Evolutionary conservation across 305 asterid genomes (phyloP), one percentile per base, ranked within the genome.

Genomic region (Ajuga reptans): DNA sequence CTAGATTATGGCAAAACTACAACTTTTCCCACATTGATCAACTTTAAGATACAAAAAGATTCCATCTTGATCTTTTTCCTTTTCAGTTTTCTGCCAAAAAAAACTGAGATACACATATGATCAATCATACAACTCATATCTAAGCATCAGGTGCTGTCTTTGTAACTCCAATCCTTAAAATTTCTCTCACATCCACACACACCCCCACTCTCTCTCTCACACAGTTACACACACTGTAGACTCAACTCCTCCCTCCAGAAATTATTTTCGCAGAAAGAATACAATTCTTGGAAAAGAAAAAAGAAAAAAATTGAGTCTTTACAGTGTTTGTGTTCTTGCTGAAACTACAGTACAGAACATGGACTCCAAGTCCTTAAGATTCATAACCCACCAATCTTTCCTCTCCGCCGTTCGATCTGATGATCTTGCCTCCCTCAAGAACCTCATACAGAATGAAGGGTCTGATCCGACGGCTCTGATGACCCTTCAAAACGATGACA

Each of bases 321-420:
- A 58, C 62, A 27, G 52, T 47, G 52, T 47, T 5, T 57, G 24
- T 15, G 79, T 66, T 73, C 55, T 69, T 54, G 77, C 70, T 79
- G 68, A 56, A 34, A 39, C 46, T 31, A 14, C 72, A 71, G 75
- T 57, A 6, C 16, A 66, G 45, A 68, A 58, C 54, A 89, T 89
- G 96, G 98, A 91, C 82, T 76, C 93, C 46, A 87, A 74, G 75
- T 86, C 95, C 60, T 72, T 90, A 42, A 78, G 96, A 59, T 84
- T 91, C 85, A 82, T 93, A 75, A 71, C 83, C 89, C 95, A 86
- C 84, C 99, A 93, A 79, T 91, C 96, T 34, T 91, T 93, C 51
- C 87, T 91, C 82, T 3, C 80, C 1, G 92, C 92, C 43, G 91
- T 84, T 18, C 86, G 95, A 82, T 88, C 94, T 37, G 87, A 83